These are phyloP conservation scores for Vachellia collinsii DNA, from an alignment of 306 rosid genomes.

Conservation along the genomic window DNA sequence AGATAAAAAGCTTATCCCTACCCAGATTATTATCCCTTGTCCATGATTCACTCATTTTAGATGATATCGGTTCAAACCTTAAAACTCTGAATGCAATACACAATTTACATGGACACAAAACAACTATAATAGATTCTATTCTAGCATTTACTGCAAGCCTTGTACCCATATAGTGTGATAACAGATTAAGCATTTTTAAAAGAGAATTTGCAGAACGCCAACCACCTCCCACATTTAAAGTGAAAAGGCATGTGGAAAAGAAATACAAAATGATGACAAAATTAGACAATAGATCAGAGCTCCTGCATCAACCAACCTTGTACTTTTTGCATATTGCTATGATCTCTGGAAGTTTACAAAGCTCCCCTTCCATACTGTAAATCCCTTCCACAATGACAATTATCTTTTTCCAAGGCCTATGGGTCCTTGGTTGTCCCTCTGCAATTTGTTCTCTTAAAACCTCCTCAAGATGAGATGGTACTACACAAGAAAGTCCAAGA, in stretches of 20 bases:
- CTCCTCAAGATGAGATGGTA: conserved; percentile 81
- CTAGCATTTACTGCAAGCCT: background rate
- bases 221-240: background rate
- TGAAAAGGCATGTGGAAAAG: conserved; percentile 4
- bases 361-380: conserved; percentile 98
- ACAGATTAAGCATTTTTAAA: background rate
- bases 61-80: background rate
- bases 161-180: background rate
- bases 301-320: conserved; percentile 54
- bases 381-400: conserved; percentile 91
- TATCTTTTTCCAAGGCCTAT: conserved; percentile 94
- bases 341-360: conserved; percentile 92
- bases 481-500: conserved; percentile 45
- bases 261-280: background rate
- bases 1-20: background rate
- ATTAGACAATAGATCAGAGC: conserved; percentile 6
- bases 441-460: conserved; percentile 92
- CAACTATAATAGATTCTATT: background rate
- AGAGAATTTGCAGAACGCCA: background rate
- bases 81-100: background rate
- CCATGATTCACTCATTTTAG: background rate
- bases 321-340: conserved; percentile 85
- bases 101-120: background rate
- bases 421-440: conserved; percentile 93
- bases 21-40: background rate